These are phyloP conservation scores for Cynanchum wilfordii DNA, from an alignment of 257 asterid genomes.

Conservation along the genomic window DNA sequence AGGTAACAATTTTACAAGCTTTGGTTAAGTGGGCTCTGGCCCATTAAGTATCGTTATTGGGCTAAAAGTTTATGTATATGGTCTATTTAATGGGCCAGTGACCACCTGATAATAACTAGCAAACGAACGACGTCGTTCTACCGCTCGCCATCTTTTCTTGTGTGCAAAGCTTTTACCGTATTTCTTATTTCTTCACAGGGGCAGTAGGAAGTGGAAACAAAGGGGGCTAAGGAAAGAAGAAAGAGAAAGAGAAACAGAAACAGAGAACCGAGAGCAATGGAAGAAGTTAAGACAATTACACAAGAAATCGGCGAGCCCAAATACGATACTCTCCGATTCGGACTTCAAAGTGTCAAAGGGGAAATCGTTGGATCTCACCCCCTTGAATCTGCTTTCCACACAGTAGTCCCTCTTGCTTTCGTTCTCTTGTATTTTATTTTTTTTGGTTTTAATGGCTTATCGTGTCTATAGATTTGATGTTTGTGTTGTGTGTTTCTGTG, in stretches of 20 bases:
- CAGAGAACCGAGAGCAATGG: constrained; percentile 12
- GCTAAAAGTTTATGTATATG: not conserved
- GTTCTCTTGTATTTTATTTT: not conserved
- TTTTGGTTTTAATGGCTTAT: not conserved
- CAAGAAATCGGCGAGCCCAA: constrained; percentile 34
- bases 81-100: not conserved
- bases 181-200: not conserved
- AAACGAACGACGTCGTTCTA: constrained; percentile 8
- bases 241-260: not conserved
- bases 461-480: not conserved
- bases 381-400: constrained; percentile 56
- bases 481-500: not conserved
- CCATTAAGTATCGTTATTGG: not conserved
- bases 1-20: no score
- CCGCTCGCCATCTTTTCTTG: not conserved
- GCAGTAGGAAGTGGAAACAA: not conserved
- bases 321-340: constrained; percentile 32
- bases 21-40: not conserved
- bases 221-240: no score
- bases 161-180: not conserved
- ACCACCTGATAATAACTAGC: not conserved
- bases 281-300: constrained; percentile 16
- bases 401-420: constrained; percentile 30
- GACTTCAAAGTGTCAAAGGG: constrained; percentile 85
- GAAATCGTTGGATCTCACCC: constrained; percentile 83